Base-by-base conservation (phyloP, 345 rosid genomes). In the Sapria himalayana region DNA sequence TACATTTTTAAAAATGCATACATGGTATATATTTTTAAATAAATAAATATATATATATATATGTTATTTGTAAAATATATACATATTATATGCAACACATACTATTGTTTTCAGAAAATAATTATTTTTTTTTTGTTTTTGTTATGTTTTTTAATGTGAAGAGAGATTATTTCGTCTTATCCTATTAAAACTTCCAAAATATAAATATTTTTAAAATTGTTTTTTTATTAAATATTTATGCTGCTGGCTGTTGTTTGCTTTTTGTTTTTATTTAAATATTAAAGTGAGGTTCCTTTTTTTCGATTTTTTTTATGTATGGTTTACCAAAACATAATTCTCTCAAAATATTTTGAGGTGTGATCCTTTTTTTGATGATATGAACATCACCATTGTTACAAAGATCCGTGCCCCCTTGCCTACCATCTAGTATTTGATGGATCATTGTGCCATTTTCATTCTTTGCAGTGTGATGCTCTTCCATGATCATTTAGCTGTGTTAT, bases 271-370 rank as follows among this genome's bases (percentile, higher is more conserved):
- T 7, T 36, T 2, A 0, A 20, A 15, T 34, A 31, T 20, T 29
- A 40, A 3, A 12, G 14, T 20, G 19, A 2, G 5, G 7, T 25
- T 33, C 11, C 11, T 15, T 25, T 14, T 19, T 6, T 11, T 29
- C 24, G 33, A 13, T 41, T 23, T 8, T 15, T 32, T 45, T 45
- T 38, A 12, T 32, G 50, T 20, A 50, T 73, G 50, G 78, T 71
- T 25, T 73, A 71, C 64, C 78, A 66, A 43, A 71, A 71, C 45
- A 71, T 67, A n/a, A n/a, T n/a, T n/a, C n/a, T n/a, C n/a, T n/a
- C n/a, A n/a, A n/a, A n/a, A n/a, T n/a, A n/a, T n/a, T n/a, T n/a
- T n/a, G n/a, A n/a, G n/a, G n/a, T n/a, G n/a, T n/a, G n/a, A n/a
- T 43, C 78, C 78, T 14, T 46, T 71, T 52, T 70, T 63, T 18